Percentiles rank a stretch among this genome's conserved stretches.
Evolutionary conservation across 208 protist genomes (phyloP).

Genomic region (Leishmania aethiopica): DNA sequence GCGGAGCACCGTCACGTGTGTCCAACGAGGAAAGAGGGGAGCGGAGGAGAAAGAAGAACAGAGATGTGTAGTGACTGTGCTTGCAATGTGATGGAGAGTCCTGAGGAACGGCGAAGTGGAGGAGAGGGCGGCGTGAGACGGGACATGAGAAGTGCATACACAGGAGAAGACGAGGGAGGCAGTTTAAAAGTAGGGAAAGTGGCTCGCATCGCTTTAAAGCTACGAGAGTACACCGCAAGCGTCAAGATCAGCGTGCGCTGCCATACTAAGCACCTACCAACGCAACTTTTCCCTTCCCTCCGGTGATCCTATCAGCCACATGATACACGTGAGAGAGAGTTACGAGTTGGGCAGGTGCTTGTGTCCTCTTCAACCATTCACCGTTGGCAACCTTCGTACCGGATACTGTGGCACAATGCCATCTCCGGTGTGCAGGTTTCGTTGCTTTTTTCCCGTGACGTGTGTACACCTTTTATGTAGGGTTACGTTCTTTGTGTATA

Average conservation of each 20-base stretch:
- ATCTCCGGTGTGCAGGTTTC: not conserved
- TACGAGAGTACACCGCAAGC: not conserved
- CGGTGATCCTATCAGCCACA: not conserved
- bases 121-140: not conserved
- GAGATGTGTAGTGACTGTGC: not conserved
- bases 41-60: constrained; percentile 10
- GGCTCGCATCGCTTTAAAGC: not conserved
- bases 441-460: not conserved
- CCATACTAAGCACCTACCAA: not conserved
- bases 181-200: not conserved
- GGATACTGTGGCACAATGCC: not conserved
- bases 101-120: not conserved
- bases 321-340: not conserved
- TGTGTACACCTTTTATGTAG: not conserved
- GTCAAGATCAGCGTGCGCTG: not conserved
- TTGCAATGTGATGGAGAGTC: not conserved
- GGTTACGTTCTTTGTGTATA: not conserved
- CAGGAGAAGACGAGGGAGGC: not conserved
- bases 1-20: constrained; percentile 1
- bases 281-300: not conserved
- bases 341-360: not conserved
- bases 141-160: not conserved
- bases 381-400: not conserved
- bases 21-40: not conserved
- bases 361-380: not conserved